phyloP scores from a whole-genome alignment of 2,329 filamentous ascomycete species.

The Coniochaeta sp. region DNA sequence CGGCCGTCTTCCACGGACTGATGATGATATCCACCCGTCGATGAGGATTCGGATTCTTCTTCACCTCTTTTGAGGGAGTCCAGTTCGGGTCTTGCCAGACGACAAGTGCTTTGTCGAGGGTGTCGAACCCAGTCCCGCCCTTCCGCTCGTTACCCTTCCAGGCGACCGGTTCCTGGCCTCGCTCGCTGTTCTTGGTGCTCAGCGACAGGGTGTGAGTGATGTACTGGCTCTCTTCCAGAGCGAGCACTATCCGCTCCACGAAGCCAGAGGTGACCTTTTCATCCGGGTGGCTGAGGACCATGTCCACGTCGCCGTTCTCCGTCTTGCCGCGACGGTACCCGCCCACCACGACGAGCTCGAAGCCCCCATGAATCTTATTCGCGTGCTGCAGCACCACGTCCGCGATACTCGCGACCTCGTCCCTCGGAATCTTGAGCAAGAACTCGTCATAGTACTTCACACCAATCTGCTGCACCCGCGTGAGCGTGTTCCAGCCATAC shows the following conservation, averaged over 20 bases:
- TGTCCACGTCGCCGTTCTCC: conserved; percentile 72
- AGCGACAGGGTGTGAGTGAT: conserved; percentile 78
- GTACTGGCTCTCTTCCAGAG: conserved; percentile 59
- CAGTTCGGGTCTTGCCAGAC: conserved; percentile 74
- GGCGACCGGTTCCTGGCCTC: conserved; percentile 54
- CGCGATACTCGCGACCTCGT: conserved; percentile 66
- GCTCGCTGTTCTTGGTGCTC: conserved; percentile 60
- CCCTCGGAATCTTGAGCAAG: conserved; percentile 58
- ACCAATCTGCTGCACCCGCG: conserved; percentile 83
- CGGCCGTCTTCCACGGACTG: conserved; percentile 78
- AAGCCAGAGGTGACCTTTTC: conserved; percentile 60
- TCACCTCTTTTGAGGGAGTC: conserved; percentile 24
- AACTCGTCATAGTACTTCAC: conserved; percentile 93
- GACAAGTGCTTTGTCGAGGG: conserved; percentile 82
- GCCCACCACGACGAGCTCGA: conserved; percentile 59
- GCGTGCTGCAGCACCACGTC: conserved; percentile 59
- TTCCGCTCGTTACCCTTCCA: conserved; percentile 39
- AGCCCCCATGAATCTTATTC: conserved; percentile 48
- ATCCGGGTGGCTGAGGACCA: conserved; percentile 74
- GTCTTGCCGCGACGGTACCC: conserved; percentile 75
- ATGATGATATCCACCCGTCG: conserved; percentile 89
- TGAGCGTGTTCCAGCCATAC: conserved; percentile 67
- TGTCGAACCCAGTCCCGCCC: conserved; percentile 66
- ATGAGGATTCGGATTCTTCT: conserved; percentile 65
- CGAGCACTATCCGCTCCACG: conserved; percentile 62